Evolutionary conservation across 768 basidiomycete genomes (phyloP).

Genomic region (Crassisporium funariophilum): DNA sequence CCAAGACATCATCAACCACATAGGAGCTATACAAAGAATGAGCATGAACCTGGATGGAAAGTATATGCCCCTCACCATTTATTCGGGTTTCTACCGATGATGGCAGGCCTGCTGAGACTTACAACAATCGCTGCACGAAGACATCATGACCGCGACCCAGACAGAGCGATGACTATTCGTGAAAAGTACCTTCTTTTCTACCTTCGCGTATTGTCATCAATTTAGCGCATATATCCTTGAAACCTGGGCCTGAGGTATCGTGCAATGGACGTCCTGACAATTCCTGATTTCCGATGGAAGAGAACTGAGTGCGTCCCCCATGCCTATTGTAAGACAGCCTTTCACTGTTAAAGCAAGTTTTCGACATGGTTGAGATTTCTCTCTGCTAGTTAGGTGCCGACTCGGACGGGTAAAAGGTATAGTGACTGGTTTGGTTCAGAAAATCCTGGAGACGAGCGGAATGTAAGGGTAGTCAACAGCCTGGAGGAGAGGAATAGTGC

Average conservation of each 20-base stretch:
- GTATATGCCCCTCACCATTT: conserved; percentile 47
- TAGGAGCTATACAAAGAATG: conserved; percentile 51
- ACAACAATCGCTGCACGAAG: conserved; percentile 53
- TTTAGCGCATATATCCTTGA: conserved; percentile 68
- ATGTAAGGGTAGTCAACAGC: too few relatives aligned
- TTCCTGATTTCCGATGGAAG: too few relatives aligned
- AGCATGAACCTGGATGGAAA: conserved; percentile 22
- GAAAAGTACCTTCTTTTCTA: conserved; percentile 72
- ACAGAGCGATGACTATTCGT: neutral
- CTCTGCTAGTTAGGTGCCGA: too few relatives aligned
- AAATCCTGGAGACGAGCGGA: too few relatives aligned
- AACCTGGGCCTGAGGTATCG: neutral
- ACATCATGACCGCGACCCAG: neutral
- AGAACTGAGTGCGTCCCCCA: too few relatives aligned
- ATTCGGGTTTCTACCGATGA: conserved; percentile 72
- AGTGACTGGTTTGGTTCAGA: too few relatives aligned
- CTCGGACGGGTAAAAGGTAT: too few relatives aligned
- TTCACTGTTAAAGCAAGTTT: too few relatives aligned
- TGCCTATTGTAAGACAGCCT: too few relatives aligned
- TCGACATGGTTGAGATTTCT: too few relatives aligned
- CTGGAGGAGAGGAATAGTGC: too few relatives aligned
- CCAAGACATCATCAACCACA: conserved; percentile 58
- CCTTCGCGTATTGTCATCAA: conserved; percentile 63
- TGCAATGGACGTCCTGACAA: too few relatives aligned
- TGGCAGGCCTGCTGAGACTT: conserved; percentile 61